Base-by-base conservation (phyloP, 2,329 filamentous ascomycete genomes). In the Botrytis cinerea region DNA sequence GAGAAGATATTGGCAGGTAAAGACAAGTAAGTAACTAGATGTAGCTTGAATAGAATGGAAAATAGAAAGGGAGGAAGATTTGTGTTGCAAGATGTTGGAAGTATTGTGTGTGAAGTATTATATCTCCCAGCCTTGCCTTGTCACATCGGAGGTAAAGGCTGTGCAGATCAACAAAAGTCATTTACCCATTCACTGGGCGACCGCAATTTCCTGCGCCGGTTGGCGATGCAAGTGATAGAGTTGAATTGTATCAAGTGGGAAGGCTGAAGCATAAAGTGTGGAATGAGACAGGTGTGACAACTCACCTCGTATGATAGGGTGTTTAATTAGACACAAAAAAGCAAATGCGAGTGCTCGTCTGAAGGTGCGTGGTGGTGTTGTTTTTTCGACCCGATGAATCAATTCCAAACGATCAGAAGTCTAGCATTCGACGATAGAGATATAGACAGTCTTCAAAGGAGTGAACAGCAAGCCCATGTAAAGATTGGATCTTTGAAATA, bases 261-360 rank as follows among this genome's bases (percentile, higher is more conserved):
- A 69, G 66, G 48, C 48, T 32, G 66, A 57, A 69, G n/a, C 9
- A 63, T 32, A 16, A 46, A 12, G 35, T 22, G 12, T 25, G 4
- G 43, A 54, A 62, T 64, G 69, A 71, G 68, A 71, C 68, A 71
- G 62, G 48, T 63, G 4, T 73, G 71, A 73, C 57, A 70, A 70
- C 71, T 73, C 54, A 73, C 71, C 63, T 72, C 59, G 59, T 71
- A 64, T 71, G 68, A n/a, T 61, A 38, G 38, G 54, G 25, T 45
- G 51, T 45, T 70, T 61, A 62, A 35, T 70, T 54, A n/a, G 48
- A 46, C 51, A 70, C 54, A 61, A 35, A 60, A 28, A 69, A 69
- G 68, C 68, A 61, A 70, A 70, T 48, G 57, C 45, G 43, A 71
- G 28, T 45, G 45, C 57, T 71, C 40, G 35, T 71, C 8, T 22